Evolutionary conservation across 345 rosid genomes (phyloP).

Genomic region (Isatis tinctoria): DNA sequence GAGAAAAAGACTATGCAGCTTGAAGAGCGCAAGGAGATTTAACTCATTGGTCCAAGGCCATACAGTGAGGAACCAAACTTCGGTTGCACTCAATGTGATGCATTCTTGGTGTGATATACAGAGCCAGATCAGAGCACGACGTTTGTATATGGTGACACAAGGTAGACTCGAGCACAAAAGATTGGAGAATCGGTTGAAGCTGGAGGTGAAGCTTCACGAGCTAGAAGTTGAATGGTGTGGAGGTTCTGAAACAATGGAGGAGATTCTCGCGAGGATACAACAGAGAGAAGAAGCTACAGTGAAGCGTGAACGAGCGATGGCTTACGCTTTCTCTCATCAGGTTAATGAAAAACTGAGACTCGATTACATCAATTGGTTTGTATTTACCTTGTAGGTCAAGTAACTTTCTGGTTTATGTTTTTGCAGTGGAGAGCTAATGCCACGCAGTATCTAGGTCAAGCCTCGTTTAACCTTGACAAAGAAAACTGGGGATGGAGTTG

Average conservation of each 20-base stretch:
- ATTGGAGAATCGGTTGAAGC: conserved; percentile 63
- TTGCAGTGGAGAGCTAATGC: conserved; percentile 86
- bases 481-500: conserved; percentile 93
- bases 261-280: conserved; percentile 63
- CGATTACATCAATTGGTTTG: background rate
- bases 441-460: conserved; percentile 74
- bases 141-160: conserved; percentile 69
- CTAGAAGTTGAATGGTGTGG: conserved; percentile 89
- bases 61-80: conserved; percentile 50
- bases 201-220: conserved; percentile 66
- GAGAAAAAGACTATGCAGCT: conserved; percentile 41
- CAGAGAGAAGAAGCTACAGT: conserved; percentile 79
- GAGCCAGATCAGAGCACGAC: conserved; percentile 52
- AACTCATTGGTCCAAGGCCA: conserved; percentile 52
- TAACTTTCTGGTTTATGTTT: background rate
- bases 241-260: conserved; percentile 78
- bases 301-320: conserved; percentile 84
- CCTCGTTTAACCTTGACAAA: conserved; percentile 59
- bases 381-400: conserved; percentile 17
- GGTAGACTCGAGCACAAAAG: conserved; percentile 63
- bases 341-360: conserved; percentile 27
- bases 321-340: conserved; percentile 95
- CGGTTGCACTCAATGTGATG: conserved; percentile 43
- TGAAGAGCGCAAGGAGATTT: conserved; percentile 54
- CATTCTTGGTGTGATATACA: conserved; percentile 82